phyloP scores from a whole-genome alignment of 345 rosid species.

The Eucalyptus virginea region DNA sequence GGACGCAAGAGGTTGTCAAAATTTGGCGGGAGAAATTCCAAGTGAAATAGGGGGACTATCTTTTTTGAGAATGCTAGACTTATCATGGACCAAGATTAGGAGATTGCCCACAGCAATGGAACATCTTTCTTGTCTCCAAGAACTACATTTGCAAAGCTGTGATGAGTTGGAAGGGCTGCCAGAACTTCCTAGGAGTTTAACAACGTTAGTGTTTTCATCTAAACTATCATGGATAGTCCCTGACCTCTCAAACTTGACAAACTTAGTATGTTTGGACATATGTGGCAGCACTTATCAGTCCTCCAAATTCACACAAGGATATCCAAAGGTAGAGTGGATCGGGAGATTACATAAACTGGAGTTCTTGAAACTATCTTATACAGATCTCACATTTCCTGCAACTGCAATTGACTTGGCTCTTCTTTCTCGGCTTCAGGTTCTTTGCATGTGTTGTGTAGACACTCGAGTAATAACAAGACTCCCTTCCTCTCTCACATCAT shows the following conservation, averaged over 20 bases:
- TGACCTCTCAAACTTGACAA: not conserved
- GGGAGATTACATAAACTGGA: no score
- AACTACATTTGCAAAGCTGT: not conserved
- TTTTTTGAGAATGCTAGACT: not conserved
- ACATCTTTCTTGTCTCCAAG: not conserved
- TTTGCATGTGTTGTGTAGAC: not conserved
- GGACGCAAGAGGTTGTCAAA: not conserved
- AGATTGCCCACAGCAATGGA: not conserved
- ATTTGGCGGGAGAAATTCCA: not conserved
- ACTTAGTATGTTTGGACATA: not conserved
- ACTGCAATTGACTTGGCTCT: not conserved
- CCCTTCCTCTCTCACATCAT: not conserved
- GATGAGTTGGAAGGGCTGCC: not conserved
- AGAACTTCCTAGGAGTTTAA: not conserved
- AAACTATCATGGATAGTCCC: not conserved
- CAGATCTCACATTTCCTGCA: not conserved
- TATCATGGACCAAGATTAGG: not conserved
- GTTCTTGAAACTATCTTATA: not conserved
- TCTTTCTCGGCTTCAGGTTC: not conserved
- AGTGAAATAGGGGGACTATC: not conserved
- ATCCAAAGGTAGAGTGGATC: not conserved
- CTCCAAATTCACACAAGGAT: not conserved
- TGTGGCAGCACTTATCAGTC: not conserved
- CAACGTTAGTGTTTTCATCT: not conserved
- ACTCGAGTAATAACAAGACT: not conserved